Evolutionary conservation across 352 stramenopile genomes (phyloP).

Genomic region (Phytophthora litchii): DNA sequence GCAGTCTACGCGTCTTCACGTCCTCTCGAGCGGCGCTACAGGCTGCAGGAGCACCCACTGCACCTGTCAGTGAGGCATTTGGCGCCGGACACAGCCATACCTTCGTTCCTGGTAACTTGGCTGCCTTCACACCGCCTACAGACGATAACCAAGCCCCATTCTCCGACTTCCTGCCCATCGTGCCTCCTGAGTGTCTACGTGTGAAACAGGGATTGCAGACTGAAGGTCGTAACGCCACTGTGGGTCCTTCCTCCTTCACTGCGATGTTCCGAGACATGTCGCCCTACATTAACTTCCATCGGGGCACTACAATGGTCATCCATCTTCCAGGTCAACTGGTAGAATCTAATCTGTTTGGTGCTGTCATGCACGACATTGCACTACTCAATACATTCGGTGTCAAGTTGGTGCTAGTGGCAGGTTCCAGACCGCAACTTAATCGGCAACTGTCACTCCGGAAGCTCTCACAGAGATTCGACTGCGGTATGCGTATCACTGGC

Average conservation of each 20-base stretch:
- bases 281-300: conserved; percentile 98
- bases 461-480: conserved; percentile 78
- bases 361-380: conserved; percentile 96
- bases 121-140: background rate
- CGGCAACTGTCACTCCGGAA: conserved; percentile 80
- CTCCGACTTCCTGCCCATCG: conserved; percentile 72
- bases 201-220: conserved; percentile 45
- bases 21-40: conserved; percentile 26
- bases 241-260: conserved; percentile 73
- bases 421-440: conserved; percentile 95
- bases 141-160: conserved; percentile 29
- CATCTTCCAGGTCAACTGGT: conserved; percentile 96
- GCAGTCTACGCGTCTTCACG: conserved; percentile 39
- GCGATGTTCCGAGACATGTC: conserved; percentile 96
- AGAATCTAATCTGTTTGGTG: conserved; percentile 90
- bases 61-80: conserved; percentile 20
- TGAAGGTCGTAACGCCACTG: conserved; percentile 11
- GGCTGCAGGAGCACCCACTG: conserved; percentile 10
- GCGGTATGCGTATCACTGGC: conserved; percentile 91
- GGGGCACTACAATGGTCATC: conserved; percentile 94
- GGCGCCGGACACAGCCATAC: conserved; percentile 7
- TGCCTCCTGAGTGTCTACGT: conserved; percentile 79
- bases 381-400: conserved; percentile 96
- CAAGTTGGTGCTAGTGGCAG: conserved; percentile 95
- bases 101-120: conserved; percentile 1